phyloP scores from a whole-genome alignment of 2,329 filamentous ascomycete species.

The Curvularia sp. region DNA sequence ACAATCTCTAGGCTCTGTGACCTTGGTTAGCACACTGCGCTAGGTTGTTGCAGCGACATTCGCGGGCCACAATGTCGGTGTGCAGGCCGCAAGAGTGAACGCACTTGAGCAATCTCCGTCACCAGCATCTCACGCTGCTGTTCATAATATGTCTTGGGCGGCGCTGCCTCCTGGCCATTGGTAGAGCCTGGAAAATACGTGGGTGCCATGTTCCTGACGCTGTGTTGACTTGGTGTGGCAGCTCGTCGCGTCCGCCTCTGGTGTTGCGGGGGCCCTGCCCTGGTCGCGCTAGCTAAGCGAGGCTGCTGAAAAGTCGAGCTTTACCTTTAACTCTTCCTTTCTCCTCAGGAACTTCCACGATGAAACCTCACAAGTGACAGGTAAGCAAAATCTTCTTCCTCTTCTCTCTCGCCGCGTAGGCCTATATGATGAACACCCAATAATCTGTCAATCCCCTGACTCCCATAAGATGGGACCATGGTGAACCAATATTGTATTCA shows the following conservation, averaged over 20 bases:
- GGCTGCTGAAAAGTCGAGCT: slow-evolving; percentile 30
- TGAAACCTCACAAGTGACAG: slow-evolving; percentile 48
- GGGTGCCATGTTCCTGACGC: slow-evolving; percentile 29
- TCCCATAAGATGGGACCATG: slow-evolving; percentile 56
- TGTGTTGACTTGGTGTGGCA: slow-evolving; percentile 5
- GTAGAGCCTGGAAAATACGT: slow-evolving; percentile 25
- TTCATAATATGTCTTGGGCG: slow-evolving; percentile 68
- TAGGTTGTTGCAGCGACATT: slow-evolving; percentile 44
- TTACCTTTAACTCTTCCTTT: slow-evolving; percentile 20
- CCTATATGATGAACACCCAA: slow-evolving; percentile 68
- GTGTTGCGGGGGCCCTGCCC: slow-evolving; percentile 13
- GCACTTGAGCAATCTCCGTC: slow-evolving; percentile 74
- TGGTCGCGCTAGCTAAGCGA: slow-evolving; percentile 24
- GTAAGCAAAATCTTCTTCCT: slow-evolving; percentile 29
- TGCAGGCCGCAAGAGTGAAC: slow-evolving; percentile 1
- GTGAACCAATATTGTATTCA: slow-evolving; percentile 55
- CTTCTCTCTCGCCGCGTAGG: slow-evolving; percentile 1
- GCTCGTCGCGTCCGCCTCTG: slow-evolving; percentile 18
- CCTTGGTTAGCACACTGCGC: not conserved
- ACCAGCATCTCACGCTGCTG: slow-evolving; percentile 76
- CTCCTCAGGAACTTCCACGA: slow-evolving; percentile 31
- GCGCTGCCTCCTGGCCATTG: slow-evolving; percentile 26
- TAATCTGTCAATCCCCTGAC: slow-evolving; percentile 86
- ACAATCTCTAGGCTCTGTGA: slow-evolving; percentile 80
- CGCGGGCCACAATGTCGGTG: slow-evolving; percentile 34